Evolutionary conservation across 1,284 basidiomycete species (phyloP).

Genomic region (Rhodotorula glutinis): DNA sequence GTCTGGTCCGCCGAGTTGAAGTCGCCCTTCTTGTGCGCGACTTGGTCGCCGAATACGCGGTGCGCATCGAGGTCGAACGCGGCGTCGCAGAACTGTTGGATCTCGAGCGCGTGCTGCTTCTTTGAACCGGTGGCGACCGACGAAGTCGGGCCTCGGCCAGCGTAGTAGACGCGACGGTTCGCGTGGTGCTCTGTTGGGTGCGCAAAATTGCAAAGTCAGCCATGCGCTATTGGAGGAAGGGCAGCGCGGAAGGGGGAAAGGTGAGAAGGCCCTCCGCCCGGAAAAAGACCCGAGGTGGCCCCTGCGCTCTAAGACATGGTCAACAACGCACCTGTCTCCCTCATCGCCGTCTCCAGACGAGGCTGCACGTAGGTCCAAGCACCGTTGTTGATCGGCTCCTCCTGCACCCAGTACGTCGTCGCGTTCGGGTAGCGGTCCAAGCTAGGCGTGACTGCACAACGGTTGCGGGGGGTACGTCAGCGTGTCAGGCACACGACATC

Average conservation of each 20-base stretch:
- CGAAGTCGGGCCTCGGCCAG: conserved; percentile 25
- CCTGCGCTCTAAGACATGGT: too few relatives aligned
- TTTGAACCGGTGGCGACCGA: conserved; percentile 61
- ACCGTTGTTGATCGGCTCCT: conserved; percentile 47
- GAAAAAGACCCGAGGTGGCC: too few relatives aligned
- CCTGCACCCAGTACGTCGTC: conserved; percentile 41
- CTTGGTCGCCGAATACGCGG: conserved; percentile 13
- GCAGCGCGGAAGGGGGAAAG: too few relatives aligned
- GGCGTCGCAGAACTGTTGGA: conserved; percentile 36
- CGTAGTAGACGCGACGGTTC: conserved; percentile 65
- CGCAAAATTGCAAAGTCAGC: too few relatives aligned
- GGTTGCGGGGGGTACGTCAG: too few relatives aligned
- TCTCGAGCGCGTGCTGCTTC: conserved; percentile 39
- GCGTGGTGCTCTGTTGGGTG: conserved; percentile 61
- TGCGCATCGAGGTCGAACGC: conserved; percentile 38
- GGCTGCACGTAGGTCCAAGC: conserved; percentile 83
- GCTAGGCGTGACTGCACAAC: conserved; percentile 48
- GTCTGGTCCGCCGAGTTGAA: too few relatives aligned
- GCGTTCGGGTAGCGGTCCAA: conserved; percentile 90
- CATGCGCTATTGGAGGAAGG: too few relatives aligned
- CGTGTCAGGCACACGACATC: too few relatives aligned
- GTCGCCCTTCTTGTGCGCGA: not conserved
- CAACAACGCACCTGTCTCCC: conserved; percentile 65
- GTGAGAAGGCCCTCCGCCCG: too few relatives aligned
- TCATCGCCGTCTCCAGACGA: conserved; percentile 51